Evolutionary conservation across 2,329 filamentous ascomycete species (phyloP), one percentile per base, ranked within the genome.

Genomic region (Orbilia quercus): DNA sequence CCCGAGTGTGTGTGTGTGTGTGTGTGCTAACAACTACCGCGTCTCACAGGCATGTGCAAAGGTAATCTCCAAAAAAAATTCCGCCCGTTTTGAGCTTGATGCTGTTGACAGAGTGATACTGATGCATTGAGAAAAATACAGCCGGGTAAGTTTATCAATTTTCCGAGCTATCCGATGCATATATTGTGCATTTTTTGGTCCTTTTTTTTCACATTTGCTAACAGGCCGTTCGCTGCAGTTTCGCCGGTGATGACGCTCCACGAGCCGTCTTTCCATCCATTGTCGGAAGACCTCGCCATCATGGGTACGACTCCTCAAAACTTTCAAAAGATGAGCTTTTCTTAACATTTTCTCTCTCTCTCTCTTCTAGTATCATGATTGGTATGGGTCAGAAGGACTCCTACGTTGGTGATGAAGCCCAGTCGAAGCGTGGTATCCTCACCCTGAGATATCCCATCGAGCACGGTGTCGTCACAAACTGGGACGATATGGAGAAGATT

Each of bases 401-500:
- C 77, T 99, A 99, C 83, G 95, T 99, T 80, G 95, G 95, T 88
- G 95, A 99, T 86, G 95, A 99, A 88, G 95, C 95, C 86, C 95
- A 99, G 88, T 99, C 95, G 83, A 99, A 99, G 93, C 94, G 95
- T 95, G 95, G 95, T 96, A 98, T 99, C 86, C 89, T 99, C 80
- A 98, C 94, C 77, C 89, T 99, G 83, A 90, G 95, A 87, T 99
- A 99, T 86, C 95, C 95, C 82, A 99, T 99, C 83, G 95, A 99
- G 89, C 95, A 99, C 90, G 95, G 95, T 95, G 95, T 99, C 81
- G 95, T 99, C 83, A 99, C 95, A 86, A 98, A 98, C 91, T 99
- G 95, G 95, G 95, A 99, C 84, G 95, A 98, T 85, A 98, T 98
- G 95, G 95, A 98, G 88, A 98, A 98, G 90, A 98, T 99, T 81